phyloP scores from a whole-genome alignment of 2,329 filamentous ascomycete species.

The Apiospora sp. region DNA sequence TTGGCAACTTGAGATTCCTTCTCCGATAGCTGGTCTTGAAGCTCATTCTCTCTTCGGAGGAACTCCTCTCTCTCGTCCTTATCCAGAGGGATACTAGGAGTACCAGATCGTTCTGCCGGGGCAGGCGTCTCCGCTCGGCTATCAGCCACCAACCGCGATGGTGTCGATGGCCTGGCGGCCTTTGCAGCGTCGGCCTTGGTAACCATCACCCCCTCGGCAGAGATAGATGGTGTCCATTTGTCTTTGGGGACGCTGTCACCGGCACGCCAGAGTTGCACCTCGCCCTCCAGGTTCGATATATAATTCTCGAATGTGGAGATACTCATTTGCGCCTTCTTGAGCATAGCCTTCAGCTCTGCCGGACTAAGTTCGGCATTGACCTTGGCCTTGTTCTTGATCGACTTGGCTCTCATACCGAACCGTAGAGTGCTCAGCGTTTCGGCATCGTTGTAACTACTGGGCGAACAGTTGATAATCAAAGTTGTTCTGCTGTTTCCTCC shows the following conservation, averaged over 20 bases:
- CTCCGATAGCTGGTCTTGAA: slow-evolving; percentile 95
- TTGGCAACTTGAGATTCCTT: slow-evolving; percentile 83
- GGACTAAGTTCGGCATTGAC: slow-evolving; percentile 98
- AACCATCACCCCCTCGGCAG: slow-evolving; percentile 57
- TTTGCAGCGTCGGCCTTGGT: slow-evolving; percentile 52
- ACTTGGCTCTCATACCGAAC: slow-evolving; percentile 96
- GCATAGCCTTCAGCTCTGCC: slow-evolving; percentile 88
- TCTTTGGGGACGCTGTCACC: slow-evolving; percentile 91
- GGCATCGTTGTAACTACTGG: slow-evolving; percentile 95
- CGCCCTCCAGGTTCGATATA: slow-evolving; percentile 81
- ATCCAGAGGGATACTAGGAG: slow-evolving; percentile 86
- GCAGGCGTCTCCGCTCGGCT: slow-evolving; percentile 68
- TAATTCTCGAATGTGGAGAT: slow-evolving; percentile 90
- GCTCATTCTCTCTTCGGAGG: slow-evolving; percentile 90
- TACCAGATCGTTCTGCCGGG: slow-evolving; percentile 83
- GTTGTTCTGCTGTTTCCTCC: slow-evolving; percentile 99
- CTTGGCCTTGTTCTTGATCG: slow-evolving; percentile 99
- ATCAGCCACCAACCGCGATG: slow-evolving; percentile 60
- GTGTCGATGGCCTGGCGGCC: slow-evolving; percentile 61
- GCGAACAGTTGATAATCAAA: slow-evolving; percentile 98
- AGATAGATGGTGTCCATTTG: slow-evolving; percentile 77
- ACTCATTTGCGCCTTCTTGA: slow-evolving; percentile 91
- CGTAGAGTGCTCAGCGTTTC: slow-evolving; percentile 92
- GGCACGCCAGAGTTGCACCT: slow-evolving; percentile 85
- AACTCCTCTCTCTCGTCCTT: slow-evolving; percentile 99